These are phyloP conservation scores for Elongisporangium senticosum DNA, from an alignment of 352 stramenopile species.

Conservation along the genomic window DNA sequence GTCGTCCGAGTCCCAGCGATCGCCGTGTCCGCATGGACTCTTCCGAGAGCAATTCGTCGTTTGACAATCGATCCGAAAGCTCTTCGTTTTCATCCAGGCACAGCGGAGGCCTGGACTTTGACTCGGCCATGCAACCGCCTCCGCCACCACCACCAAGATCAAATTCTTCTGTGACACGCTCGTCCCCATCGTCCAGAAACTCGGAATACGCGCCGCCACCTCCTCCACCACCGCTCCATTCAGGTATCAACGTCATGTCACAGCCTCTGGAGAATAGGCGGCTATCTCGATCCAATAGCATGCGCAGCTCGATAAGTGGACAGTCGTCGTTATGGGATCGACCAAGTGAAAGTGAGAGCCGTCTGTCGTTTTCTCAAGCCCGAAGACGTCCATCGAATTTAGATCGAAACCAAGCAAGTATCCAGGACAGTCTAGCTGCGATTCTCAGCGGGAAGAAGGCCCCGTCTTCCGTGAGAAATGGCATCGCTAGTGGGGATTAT, in stretches of 20 bases:
- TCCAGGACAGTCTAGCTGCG: slow-evolving; percentile 55
- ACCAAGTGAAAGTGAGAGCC: slow-evolving; percentile 21
- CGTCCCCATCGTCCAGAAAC: slow-evolving; percentile 22
- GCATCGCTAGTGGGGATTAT: not conserved
- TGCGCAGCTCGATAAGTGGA: slow-evolving; percentile 45
- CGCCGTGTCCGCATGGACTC: slow-evolving; percentile 21
- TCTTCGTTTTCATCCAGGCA: slow-evolving; percentile 43
- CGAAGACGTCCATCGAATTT: slow-evolving; percentile 28
- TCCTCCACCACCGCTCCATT: slow-evolving; percentile 30
- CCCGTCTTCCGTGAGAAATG: slow-evolving; percentile 4
- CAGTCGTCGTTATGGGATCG: slow-evolving; percentile 31
- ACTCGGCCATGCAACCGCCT: slow-evolving; percentile 2
- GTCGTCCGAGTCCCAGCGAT: slow-evolving; percentile 14
- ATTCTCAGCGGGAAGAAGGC: slow-evolving; percentile 49
- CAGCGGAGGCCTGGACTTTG: not conserved
- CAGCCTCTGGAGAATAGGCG: slow-evolving; percentile 15
- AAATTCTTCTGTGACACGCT: slow-evolving; percentile 2
- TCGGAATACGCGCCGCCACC: slow-evolving; percentile 33
- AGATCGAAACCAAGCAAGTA: slow-evolving; percentile 31
- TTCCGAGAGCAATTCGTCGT: slow-evolving; percentile 30
- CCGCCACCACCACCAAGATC: slow-evolving; percentile 22
- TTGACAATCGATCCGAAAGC: slow-evolving; percentile 41
- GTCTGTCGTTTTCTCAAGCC: slow-evolving; percentile 42
- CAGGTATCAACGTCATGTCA: slow-evolving; percentile 19
- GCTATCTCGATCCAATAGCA: slow-evolving; percentile 46